Evolutionary conservation across 495 filamentous ascomycete species (phyloP).

Genomic region (Aeminium ludgeri): DNA sequence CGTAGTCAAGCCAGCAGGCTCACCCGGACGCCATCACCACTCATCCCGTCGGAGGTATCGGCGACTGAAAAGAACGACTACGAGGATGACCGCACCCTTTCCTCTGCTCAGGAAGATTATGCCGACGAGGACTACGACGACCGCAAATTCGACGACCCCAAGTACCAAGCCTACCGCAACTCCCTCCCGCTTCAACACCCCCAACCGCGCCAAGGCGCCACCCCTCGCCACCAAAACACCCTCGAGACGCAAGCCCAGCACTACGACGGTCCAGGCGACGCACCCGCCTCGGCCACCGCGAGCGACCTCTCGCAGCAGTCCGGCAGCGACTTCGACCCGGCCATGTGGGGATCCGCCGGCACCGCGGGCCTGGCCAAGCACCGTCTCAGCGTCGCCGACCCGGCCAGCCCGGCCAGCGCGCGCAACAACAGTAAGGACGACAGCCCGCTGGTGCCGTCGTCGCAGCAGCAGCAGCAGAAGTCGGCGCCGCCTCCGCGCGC

Average conservation of each 20-base stretch:
- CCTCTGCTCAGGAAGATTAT: constrained; percentile 7
- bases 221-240: constrained; percentile 61
- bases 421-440: constrained; percentile 10
- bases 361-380: constrained; percentile 22
- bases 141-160: constrained; percentile 61
- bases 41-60: constrained; percentile 32
- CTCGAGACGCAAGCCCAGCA: constrained; percentile 56
- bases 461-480: constrained; percentile 17
- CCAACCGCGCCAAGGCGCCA: constrained; percentile 70
- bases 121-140: constrained; percentile 17
- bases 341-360: constrained; percentile 46
- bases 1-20: constrained; percentile 16
- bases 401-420: constrained; percentile 3
- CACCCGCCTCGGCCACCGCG: constrained; percentile 20
- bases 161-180: constrained; percentile 80
- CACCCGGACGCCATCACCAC: constrained; percentile 38
- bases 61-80: constrained; percentile 1
- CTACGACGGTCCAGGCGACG: constrained; percentile 28
- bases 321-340: constrained; percentile 50
- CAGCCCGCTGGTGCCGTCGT: constrained; percentile 21
- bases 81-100: constrained; percentile 3
- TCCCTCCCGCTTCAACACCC: constrained; percentile 81
- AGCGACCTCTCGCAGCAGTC: constrained; percentile 18
- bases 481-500: constrained; percentile 9
- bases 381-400: constrained; percentile 16